These are phyloP conservation scores for Herpetospermum pedunculosum DNA, from an alignment of 306 rosid genomes.

Conservation along the genomic window DNA sequence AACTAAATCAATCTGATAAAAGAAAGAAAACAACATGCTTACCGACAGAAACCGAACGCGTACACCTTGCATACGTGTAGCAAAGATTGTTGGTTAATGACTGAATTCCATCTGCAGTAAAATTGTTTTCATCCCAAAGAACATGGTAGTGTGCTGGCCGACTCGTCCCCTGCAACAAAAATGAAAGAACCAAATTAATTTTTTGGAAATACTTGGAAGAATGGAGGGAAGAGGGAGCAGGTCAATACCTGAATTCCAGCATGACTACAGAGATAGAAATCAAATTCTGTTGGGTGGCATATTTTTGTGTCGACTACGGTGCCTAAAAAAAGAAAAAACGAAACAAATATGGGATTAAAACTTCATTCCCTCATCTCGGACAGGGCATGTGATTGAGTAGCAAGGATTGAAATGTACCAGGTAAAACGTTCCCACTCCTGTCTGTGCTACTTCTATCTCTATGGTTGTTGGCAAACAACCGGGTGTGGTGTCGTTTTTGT, in stretches of 20 bases:
- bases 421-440: conserved; percentile 81
- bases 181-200: too few species aligned
- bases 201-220: neutral
- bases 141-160: conserved; percentile 94
- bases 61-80: conserved; percentile 87
- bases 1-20: too few species aligned
- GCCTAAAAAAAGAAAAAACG: conserved; percentile 30
- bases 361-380: neutral
- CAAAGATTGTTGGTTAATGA: conserved; percentile 80
- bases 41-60: conserved; percentile 89
- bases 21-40: conserved; percentile 21
- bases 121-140: conserved; percentile 91
- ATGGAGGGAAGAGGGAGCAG: neutral
- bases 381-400: neutral
- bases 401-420: conserved; percentile 36
- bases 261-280: conserved; percentile 93
- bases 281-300: conserved; percentile 87
- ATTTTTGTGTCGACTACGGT: conserved; percentile 82
- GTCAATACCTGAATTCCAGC: conserved; percentile 73
- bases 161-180: conserved; percentile 65
- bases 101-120: conserved; percentile 82
- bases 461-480: conserved; percentile 68
- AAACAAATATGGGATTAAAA: neutral
- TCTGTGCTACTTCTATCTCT: conserved; percentile 69
- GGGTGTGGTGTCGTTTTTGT: conserved; percentile 90